A percentile compares a stretch with the other conserved stretches of the same genome.
These are phyloP conservation scores for Oryza coarctata DNA, from an alignment of 176 grass and related monocot species.

Conservation along the genomic window DNA sequence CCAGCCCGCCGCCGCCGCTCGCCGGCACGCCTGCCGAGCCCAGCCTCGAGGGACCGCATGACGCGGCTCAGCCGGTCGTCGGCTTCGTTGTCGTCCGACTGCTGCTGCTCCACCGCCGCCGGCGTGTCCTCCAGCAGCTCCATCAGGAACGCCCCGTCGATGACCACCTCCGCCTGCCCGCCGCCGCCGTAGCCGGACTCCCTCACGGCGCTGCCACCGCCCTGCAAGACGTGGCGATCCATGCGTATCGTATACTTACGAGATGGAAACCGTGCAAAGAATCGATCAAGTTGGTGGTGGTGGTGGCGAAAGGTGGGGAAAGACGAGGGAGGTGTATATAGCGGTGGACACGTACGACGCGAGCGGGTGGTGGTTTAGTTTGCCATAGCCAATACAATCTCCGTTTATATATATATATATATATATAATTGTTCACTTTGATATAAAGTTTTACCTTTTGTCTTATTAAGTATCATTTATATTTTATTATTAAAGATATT, in stretches of 20 bases:
- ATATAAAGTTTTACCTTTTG: no score
- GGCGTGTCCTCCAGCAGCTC: conserved; percentile 56
- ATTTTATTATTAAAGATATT: no score
- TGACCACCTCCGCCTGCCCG: conserved; percentile 33
- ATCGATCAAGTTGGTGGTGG: neutral
- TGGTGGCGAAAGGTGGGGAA: conserved; percentile 35
- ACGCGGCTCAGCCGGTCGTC: conserved; percentile 50
- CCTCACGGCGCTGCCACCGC: neutral
- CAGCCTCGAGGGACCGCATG: conserved; percentile 62
- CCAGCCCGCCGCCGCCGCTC: conserved; percentile 29
- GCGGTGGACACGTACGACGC: neutral
- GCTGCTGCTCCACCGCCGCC: neutral
- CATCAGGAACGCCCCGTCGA: conserved; percentile 50
- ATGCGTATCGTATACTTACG: neutral
- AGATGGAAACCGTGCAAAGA: neutral
- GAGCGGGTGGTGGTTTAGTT: neutral
- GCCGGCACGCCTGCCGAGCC: neutral
- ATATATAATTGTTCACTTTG: no score
- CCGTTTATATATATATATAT: no score
- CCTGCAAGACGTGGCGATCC: conserved; percentile 26
- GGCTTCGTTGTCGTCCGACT: conserved; percentile 29
- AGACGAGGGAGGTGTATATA: conserved; percentile 34
- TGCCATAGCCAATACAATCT: no score
- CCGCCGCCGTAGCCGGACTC: neutral
- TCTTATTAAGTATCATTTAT: no score